Evolutionary conservation across 768 basidiomycete species (phyloP).

Genomic region (Mycena venus): DNA sequence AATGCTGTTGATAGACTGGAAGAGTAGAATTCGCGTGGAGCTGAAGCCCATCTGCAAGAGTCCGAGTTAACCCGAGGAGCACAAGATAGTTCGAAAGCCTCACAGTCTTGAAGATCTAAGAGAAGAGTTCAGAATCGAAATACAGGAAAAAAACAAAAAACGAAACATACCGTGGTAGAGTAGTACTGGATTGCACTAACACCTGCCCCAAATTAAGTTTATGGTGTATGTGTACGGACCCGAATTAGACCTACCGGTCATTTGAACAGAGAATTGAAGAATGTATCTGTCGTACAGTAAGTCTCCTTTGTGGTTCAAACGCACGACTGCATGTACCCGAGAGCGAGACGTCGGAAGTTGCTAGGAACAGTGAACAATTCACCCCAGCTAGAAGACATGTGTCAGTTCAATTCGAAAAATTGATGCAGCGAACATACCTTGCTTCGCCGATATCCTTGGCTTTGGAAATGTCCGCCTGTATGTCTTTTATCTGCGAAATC

Average conservation of each 20-base stretch:
- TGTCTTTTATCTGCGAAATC: conserved; percentile 59
- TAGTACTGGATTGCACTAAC: conserved; percentile 71
- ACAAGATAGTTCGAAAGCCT: conserved; percentile 17
- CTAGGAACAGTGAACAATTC: conserved; percentile 56
- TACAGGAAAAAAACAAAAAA: not conserved
- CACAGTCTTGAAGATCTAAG: conserved; percentile 53
- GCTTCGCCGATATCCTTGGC: conserved; percentile 54
- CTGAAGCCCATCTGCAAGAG: conserved; percentile 57
- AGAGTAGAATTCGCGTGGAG: conserved; percentile 59
- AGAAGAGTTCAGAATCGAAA: not conserved
- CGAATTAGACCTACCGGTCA: conserved; percentile 57
- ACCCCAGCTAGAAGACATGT: conserved; percentile 43
- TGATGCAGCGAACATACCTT: conserved; percentile 41
- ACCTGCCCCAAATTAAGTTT: conserved; percentile 35
- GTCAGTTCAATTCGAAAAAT: not conserved
- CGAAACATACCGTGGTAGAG: conserved; percentile 52
- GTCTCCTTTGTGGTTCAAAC: conserved; percentile 16
- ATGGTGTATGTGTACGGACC: not conserved
- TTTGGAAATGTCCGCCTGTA: conserved; percentile 52
- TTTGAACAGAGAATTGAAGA: conserved; percentile 69
- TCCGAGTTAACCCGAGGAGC: not conserved
- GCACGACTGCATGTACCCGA: conserved; percentile 51
- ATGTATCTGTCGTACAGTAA: conserved; percentile 43
- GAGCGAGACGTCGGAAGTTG: conserved; percentile 61
- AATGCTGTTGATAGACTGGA: conserved; percentile 68